Percentiles rank a stretch among this genome's conserved stretches.
phyloP scores from a whole-genome alignment of 495 filamentous ascomycete genomes.

The Acidiella bohemica region DNA sequence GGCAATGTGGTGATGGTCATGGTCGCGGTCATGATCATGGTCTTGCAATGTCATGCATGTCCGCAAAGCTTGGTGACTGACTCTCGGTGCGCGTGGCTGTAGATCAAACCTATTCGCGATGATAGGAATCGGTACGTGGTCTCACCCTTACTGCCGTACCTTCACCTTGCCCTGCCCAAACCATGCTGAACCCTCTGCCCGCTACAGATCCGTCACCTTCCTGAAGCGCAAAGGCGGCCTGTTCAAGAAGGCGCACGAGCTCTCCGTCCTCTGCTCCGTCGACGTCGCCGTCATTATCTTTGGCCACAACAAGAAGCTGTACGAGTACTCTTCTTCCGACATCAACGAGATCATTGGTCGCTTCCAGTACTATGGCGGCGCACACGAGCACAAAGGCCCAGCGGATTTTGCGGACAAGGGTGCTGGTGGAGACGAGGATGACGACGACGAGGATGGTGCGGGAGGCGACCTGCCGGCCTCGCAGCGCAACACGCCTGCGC shows the following conservation, averaged over 20 bases:
- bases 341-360: constrained; percentile 78
- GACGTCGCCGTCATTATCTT: constrained; percentile 98
- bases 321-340: constrained; percentile 89
- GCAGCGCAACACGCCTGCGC: constrained; percentile 46
- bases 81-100: too few relatives aligned
- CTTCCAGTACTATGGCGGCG: constrained; percentile 87
- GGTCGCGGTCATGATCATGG: too few relatives aligned
- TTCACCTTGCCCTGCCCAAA: too few relatives aligned
- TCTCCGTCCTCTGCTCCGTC: constrained; percentile 93
- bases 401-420: constrained; percentile 79
- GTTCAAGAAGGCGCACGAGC: constrained; percentile 98
- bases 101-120: constrained; percentile 99
- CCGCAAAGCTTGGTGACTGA: too few relatives aligned
- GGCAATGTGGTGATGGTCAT: too few relatives aligned
- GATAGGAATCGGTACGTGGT: constrained; percentile 88
- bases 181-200: too few relatives aligned
- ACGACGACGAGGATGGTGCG: constrained; percentile 64
- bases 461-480: constrained; percentile 54
- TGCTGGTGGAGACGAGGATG: constrained; percentile 77
- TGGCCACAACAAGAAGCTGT: constrained; percentile 88
- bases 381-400: constrained; percentile 94
- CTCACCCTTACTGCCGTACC: too few relatives aligned
- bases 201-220: constrained; percentile 56
- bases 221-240: constrained; percentile 96
- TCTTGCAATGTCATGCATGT: too few relatives aligned